A percentile compares a stretch with the other conserved stretches of the same genome.
Conservation (phyloP, 768 basidiomycete genomes). For the Lentinus tigrinus region DNA sequence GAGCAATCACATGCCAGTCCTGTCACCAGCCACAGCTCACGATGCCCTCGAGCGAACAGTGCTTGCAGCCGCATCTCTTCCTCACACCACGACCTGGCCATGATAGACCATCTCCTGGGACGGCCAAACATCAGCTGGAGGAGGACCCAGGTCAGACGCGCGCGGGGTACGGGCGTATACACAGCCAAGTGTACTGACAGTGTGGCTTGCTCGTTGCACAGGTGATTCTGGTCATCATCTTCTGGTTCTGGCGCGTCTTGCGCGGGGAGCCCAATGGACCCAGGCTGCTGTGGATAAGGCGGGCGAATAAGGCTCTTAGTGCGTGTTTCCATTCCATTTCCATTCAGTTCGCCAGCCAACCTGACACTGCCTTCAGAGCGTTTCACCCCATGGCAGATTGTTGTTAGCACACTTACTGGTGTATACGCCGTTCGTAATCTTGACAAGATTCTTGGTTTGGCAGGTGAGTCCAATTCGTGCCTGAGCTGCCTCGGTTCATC, state of each 20-base stretch:
- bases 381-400: slow-evolving; percentile 96
- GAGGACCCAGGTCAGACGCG: slow-evolving; percentile 63
- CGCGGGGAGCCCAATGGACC: slow-evolving; percentile 66
- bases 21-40: slow-evolving; percentile 17
- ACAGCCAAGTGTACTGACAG: neutral
- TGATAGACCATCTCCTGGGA: slow-evolving; percentile 94
- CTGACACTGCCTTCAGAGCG: slow-evolving; percentile 44
- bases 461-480: slow-evolving; percentile 66
- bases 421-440: slow-evolving; percentile 84
- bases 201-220: slow-evolving; percentile 30
- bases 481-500: neutral
- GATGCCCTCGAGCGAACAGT: neutral
- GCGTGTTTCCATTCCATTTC: slow-evolving; percentile 25
- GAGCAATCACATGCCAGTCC: slow-evolving; percentile 13
- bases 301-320: slow-evolving; percentile 61
- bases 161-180: neutral
- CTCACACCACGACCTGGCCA: slow-evolving; percentile 32
- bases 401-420: slow-evolving; percentile 80
- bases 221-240: slow-evolving; percentile 88
- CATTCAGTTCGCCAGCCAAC: neutral
- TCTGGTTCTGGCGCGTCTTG: slow-evolving; percentile 85
- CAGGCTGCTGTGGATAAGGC: slow-evolving; percentile 60
- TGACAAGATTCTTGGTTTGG: slow-evolving; percentile 81
- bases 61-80: neutral
- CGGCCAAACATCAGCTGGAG: slow-evolving; percentile 90